phyloP scores from a whole-genome alignment of 371 early-diverging fungal species.

The Rhizopus delemar region DNA sequence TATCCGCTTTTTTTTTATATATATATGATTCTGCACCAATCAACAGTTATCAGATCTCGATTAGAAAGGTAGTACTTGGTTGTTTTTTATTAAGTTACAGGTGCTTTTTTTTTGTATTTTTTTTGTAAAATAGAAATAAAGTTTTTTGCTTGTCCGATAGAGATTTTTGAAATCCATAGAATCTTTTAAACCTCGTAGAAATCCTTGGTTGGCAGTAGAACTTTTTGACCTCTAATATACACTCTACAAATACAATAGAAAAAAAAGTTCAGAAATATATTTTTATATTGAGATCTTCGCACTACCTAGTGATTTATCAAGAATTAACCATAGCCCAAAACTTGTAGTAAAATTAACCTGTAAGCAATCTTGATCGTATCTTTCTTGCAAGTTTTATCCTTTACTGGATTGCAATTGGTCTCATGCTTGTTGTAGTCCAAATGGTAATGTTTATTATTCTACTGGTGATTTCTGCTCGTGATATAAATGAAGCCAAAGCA shows the following conservation, averaged over 20 bases:
- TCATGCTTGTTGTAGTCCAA: slow-evolving; percentile 17
- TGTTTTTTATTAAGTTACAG: too few species aligned
- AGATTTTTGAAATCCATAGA: too few species aligned
- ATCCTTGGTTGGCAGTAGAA: background rate
- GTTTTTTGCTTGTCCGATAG: background rate
- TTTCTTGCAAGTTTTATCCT: slow-evolving; percentile 31
- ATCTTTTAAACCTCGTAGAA: too few species aligned
- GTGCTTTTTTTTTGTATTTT: too few species aligned
- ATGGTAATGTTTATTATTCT: slow-evolving; percentile 27
- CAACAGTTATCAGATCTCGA: background rate
- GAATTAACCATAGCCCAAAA: slow-evolving; percentile 4
- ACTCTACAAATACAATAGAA: slow-evolving; percentile 5
- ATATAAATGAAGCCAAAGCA: slow-evolving; percentile 32
- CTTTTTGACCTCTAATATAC: slow-evolving; percentile 4
- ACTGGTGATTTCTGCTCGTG: slow-evolving; percentile 34
- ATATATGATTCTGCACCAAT: background rate
- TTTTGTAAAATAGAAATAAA: slow-evolving; percentile 3
- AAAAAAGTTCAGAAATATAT: slow-evolving; percentile 6
- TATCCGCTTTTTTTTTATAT: background rate
- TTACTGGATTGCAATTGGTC: slow-evolving; percentile 10
- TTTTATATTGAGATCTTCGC: slow-evolving; percentile 6
- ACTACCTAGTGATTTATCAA: slow-evolving; percentile 1
- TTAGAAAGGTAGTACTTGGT: too few species aligned
- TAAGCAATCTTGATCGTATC: slow-evolving; percentile 19
- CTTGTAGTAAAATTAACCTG: slow-evolving; percentile 5